Evolutionary conservation across 2,329 filamentous ascomycete genomes (phyloP), one percentile per base, ranked within the genome.

Genomic region (Botrytis fragariae): DNA sequence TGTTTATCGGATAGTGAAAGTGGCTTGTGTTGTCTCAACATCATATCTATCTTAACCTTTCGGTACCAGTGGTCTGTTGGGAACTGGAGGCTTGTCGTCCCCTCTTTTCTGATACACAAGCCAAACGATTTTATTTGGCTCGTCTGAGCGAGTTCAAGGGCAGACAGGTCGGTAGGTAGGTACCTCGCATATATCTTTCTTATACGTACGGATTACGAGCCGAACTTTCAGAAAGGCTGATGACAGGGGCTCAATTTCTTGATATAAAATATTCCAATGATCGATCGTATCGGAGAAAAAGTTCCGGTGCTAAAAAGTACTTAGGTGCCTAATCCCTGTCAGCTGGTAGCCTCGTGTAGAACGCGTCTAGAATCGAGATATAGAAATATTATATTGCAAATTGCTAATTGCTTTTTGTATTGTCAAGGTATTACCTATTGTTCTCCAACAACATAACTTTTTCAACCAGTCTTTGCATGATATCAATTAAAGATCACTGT

Each of bases 401-500:
- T 63, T 32, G 35, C 25, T 44, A 44, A 63, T 63, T 32, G 35
- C 25, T 44, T 44, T 63, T 44, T 29, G 12, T 44, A 29, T 29
- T 10, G n/a, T 32, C 22, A 44, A 29, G 25, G 29, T 63, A 22
- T 20, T 44, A 45, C 22, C 37, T 42, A 42, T 39, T n/a, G 60
- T 63, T 42, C 42, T 16, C n/a, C n/a, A 62, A 48, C 67, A 72
- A 65, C 61, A 61, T 63, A 20, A 59, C 14, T 51, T 64, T 39
- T 39, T 16, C 60, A 67, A 65, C 71, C 35, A 44, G 57, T 72
- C 71, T 32, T 65, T 54, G 51, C 62, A 32, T 20, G 20, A 25
- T 59, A 72, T 72, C 70, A 39, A 60, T 61, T 75, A 65, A 57
- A 72, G 69, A 74, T 70, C 59, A 68, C 71, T 76, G 22, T 71